These are phyloP conservation scores for Anthostomella pinea DNA, from an alignment of 2,329 filamentous ascomycete species.

Conservation along the genomic window DNA sequence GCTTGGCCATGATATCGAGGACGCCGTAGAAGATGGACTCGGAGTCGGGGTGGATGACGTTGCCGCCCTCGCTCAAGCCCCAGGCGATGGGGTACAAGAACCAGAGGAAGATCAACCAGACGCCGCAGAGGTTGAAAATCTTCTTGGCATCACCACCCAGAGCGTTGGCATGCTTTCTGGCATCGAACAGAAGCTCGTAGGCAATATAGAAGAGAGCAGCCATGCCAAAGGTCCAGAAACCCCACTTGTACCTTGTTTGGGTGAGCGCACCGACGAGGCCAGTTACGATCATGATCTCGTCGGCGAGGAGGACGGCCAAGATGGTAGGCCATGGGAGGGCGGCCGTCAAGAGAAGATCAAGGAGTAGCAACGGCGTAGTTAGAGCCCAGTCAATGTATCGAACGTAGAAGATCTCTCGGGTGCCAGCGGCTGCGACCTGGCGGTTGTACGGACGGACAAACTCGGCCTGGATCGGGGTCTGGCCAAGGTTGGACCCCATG, in stretches of 20 bases:
- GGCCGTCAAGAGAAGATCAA: slow-evolving; percentile 61
- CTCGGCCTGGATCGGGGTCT: slow-evolving; percentile 60
- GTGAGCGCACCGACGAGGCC: slow-evolving; percentile 66
- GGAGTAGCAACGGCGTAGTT: slow-evolving; percentile 62
- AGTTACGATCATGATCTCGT: slow-evolving; percentile 65
- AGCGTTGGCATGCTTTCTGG: slow-evolving; percentile 51
- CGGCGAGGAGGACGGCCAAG: slow-evolving; percentile 58
- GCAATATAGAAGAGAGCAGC: slow-evolving; percentile 56
- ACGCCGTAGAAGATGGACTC: slow-evolving; percentile 69
- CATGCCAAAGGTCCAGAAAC: slow-evolving; percentile 59
- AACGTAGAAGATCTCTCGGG: slow-evolving; percentile 64
- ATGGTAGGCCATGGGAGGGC: slow-evolving; percentile 65
- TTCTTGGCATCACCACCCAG: slow-evolving; percentile 53
- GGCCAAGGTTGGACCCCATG: slow-evolving; percentile 66
- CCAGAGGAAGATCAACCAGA: slow-evolving; percentile 59
- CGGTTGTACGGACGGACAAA: slow-evolving; percentile 42
- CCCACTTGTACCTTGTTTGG: slow-evolving; percentile 63
- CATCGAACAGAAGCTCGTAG: slow-evolving; percentile 56
- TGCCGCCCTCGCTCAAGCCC: slow-evolving; percentile 62
- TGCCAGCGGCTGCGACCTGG: slow-evolving; percentile 45
- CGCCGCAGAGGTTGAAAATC: slow-evolving; percentile 55
- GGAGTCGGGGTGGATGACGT: slow-evolving; percentile 62
- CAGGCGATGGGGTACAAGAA: slow-evolving; percentile 63
- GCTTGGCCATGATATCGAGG: slow-evolving; percentile 63
- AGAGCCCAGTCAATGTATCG: slow-evolving; percentile 64